phyloP scores from a whole-genome alignment of 2,329 filamentous ascomycete species.

The Fusarium proliferatum region DNA sequence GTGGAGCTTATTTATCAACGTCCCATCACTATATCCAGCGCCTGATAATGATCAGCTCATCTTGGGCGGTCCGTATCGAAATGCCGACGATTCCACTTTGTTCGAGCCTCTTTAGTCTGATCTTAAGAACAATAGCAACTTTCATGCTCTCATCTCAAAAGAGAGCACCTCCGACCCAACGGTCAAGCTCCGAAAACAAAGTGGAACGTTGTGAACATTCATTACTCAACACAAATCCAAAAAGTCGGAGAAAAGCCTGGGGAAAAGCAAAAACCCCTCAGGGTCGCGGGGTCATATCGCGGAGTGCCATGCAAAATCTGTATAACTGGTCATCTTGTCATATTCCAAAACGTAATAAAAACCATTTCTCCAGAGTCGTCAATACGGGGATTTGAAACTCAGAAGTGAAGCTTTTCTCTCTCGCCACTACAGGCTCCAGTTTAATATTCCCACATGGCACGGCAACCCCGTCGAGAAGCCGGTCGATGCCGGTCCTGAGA shows the following conservation, averaged over 20 bases:
- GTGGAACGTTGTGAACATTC: background rate
- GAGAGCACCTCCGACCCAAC: background rate
- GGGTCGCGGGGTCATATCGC: slow-evolving; percentile 27
- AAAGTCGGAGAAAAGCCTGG: background rate
- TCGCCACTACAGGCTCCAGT: slow-evolving; percentile 27
- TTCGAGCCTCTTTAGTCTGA: background rate
- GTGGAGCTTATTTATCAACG: background rate
- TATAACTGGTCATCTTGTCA: slow-evolving; percentile 1
- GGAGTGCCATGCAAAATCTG: slow-evolving; percentile 10
- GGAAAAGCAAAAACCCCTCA: slow-evolving; percentile 17
- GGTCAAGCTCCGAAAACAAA: slow-evolving; percentile 3
- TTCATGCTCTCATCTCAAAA: background rate
- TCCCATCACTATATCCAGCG: background rate
- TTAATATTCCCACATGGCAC: slow-evolving; percentile 24
- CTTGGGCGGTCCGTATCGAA: background rate
- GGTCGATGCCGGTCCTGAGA: slow-evolving; percentile 33
- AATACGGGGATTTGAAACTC: slow-evolving; percentile 17
- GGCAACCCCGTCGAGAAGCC: slow-evolving; percentile 19
- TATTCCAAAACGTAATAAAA: slow-evolving; percentile 36
- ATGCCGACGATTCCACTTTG: background rate
- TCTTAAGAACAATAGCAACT: background rate
- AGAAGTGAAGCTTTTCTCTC: slow-evolving; percentile 5
- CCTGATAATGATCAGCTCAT: background rate
- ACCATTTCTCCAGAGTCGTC: slow-evolving; percentile 17
- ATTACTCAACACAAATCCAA: slow-evolving; percentile 29